Base-by-base conservation (phyloP, 169 alveolate genomes). In the Cryptosporidium sp. region DNA sequence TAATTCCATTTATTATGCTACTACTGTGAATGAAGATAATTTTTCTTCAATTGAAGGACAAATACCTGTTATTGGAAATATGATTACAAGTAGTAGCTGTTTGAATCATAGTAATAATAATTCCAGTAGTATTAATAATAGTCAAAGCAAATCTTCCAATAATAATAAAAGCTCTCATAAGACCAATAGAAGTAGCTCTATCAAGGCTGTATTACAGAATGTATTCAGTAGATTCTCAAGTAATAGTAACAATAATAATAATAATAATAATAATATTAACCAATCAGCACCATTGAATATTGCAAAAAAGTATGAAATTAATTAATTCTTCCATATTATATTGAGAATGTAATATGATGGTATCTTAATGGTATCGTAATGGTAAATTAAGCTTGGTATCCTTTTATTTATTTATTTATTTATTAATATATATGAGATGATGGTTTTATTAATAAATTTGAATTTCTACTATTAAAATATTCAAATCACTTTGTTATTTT, bases 161-260 rank as follows among this genome's bases (percentile, higher is more conserved):
- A 31, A 35, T 44, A 37, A 8, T 45, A 80, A 80, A 80, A 80
- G 42, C 16, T 62, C 42, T 26, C 37, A 65, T 42, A 80, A 65
- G 31, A 31, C 58, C 31, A 62, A 65, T 58, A 80, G 52, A 39
- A 60, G 89, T 31, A 80, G 68, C 45, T 60, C 89, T 21, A 80
- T 80, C 53, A 80, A 65, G 31, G 75, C 89, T 23, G 89, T 80
- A 5, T 44, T 80, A 14, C 89, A 80, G 45, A 80, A 48, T 80
- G 89, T 80, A 31, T 80, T 80, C 44, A 65, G 89, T 62, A n/a
- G 89, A 29, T 80, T 80, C 35, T 80, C 89, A 62, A 62, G 75
- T 65, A 44, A 48, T 18, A 65, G 48, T 65, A 44, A 3, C 2
- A 72, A 72, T 52, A 48, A 72, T 6, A 31, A 21, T 12, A 39